Evolutionary conservation across 2,329 filamentous ascomycete species (phyloP).

Genomic region (Plectosphaerella plurivora): DNA sequence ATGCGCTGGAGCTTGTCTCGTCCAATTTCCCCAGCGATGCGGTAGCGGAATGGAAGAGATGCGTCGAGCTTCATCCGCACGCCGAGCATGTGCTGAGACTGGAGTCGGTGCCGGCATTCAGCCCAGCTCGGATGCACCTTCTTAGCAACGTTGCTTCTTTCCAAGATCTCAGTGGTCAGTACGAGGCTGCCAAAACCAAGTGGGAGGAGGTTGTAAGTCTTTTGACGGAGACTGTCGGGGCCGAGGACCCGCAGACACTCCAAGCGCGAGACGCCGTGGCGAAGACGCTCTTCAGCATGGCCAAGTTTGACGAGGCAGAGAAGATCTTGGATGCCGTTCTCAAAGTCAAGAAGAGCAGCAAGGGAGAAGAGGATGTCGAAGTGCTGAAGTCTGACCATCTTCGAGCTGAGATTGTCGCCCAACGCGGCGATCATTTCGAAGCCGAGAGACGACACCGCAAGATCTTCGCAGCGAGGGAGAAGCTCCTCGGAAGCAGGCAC

Average conservation of each 20-base stretch:
- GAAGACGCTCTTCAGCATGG: not conserved
- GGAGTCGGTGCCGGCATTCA: not conserved
- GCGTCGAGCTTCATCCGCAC: not conserved
- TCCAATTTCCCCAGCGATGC: not conserved
- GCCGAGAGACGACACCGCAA: not conserved
- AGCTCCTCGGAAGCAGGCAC: not conserved
- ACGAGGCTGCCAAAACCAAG: not conserved
- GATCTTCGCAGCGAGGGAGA: not conserved
- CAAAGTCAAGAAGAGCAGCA: not conserved
- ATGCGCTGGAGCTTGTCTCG: not conserved
- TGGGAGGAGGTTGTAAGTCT: not conserved
- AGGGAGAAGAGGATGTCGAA: not conserved
- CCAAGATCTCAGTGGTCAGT: not conserved
- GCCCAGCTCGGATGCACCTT: not conserved
- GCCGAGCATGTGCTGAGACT: not conserved
- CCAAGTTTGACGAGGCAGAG: not conserved
- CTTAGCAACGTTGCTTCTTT: not conserved
- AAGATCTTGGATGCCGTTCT: not conserved
- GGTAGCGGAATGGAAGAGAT: not conserved
- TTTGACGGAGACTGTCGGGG: not conserved
- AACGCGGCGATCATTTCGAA: conserved; percentile 1
- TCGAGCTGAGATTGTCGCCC: not conserved
- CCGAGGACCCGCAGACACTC: not conserved
- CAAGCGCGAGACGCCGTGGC: not conserved
- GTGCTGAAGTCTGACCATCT: not conserved